Evolutionary conservation across 495 filamentous ascomycete genomes (phyloP).

Genomic region (Patellaria atrata): DNA sequence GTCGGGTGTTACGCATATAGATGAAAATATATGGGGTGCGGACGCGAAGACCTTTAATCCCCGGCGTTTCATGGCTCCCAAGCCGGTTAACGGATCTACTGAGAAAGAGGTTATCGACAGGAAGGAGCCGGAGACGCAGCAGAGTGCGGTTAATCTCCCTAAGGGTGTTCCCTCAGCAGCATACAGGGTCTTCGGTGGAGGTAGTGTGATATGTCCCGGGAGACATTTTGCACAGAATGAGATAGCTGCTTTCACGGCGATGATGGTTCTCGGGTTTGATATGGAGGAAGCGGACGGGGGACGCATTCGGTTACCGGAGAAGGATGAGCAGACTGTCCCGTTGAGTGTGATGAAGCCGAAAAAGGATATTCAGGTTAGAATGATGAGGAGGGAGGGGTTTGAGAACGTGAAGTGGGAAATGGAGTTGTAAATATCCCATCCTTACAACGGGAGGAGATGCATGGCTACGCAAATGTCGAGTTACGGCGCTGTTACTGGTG

Average conservation of each 20-base stretch:
- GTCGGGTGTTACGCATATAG: slow-evolving; percentile 8
- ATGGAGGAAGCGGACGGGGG: slow-evolving; percentile 20
- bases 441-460: no score
- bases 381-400: slow-evolving; percentile 8
- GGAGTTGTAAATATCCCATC: slow-evolving; percentile 7
- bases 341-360: slow-evolving; percentile 16
- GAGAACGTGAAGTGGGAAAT: slow-evolving; percentile 12
- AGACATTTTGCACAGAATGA: slow-evolving; percentile 34
- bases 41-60: slow-evolving; percentile 14
- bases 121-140: neutral
- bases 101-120: neutral
- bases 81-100: slow-evolving; percentile 1
- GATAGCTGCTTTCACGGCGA: slow-evolving; percentile 27
- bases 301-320: slow-evolving; percentile 3
- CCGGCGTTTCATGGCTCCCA: slow-evolving; percentile 6
- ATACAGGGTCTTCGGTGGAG: slow-evolving; percentile 32
- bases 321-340: slow-evolving; percentile 15
- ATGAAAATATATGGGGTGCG: slow-evolving; percentile 12
- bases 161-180: slow-evolving; percentile 7
- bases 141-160: neutral
- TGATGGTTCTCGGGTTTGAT: slow-evolving; percentile 31
- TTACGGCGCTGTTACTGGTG: no score
- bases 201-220: slow-evolving; percentile 33
- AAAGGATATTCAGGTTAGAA: slow-evolving; percentile 16
- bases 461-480: no score